Evolutionary conservation across 176 grass and related monocot species (phyloP), one percentile per base, ranked within the genome.

Genomic region (Musa troglodytarum): DNA sequence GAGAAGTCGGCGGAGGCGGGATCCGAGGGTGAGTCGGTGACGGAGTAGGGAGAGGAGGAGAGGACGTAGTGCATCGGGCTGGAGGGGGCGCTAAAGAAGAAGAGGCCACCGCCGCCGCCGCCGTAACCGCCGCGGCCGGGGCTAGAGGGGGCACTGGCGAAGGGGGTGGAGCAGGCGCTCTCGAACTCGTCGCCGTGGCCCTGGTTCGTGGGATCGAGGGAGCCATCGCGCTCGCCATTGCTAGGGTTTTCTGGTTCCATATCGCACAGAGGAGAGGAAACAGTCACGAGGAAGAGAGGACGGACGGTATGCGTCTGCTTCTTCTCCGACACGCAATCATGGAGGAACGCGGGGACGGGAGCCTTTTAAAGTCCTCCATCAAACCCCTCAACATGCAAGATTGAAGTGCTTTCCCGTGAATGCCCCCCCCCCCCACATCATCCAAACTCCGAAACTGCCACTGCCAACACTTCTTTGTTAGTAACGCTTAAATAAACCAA

Each of bases 121-220:
- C 34, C 34, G 34, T 14, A 50, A 16, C 59, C 59, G 12, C 67
- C 77, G 3, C 68, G 53, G 19, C 68, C 67, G 29, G 77, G 77
- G 54, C 77, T 72, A 11, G 77, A 79, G 8, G 77, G 77, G 13
- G 77, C 77, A 54, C 77, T 79, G 52, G 69, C 77, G 66, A 59
- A 79, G n/a, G 77, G 77, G 28, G 77, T 79, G 54, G 77, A 79
- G 68, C 77, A 79, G 29, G 77, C 54, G 54, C 77, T 79, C 16
- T 79, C 77, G 54, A 59, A 55, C 53, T 79, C 66, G 28, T 79
- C 77, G 22, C 50, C 76, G 8, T 77, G 50, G 55, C 56, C 57
- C 17, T 8, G 19, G 74, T 23, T 51, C 50, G 16, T 12, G 50
- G 49, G 51, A 8, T 51, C 34, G 34, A 5, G 2, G 15, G 51